Conservation (phyloP, 2,329 filamentous ascomycete species). For the Hypoxylon sp. region DNA sequence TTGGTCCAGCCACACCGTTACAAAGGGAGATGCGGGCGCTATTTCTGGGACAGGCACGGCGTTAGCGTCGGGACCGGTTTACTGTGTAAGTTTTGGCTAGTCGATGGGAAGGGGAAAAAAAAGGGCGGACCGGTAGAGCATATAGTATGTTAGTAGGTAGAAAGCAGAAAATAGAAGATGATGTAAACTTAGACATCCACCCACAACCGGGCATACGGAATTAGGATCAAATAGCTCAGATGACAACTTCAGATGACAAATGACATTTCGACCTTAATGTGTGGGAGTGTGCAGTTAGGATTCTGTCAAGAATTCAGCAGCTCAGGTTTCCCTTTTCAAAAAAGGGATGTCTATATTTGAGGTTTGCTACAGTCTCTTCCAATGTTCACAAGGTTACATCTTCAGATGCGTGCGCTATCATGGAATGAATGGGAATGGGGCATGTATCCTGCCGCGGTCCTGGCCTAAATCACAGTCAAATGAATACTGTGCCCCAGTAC, state of each 20-base stretch:
- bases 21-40: constrained; percentile 13
- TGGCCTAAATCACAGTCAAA: constrained; percentile 16
- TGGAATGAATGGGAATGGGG: neutral
- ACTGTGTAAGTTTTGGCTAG: constrained; percentile 20
- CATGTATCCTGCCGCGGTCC: neutral
- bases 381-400: neutral
- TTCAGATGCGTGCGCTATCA: neutral
- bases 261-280: constrained; percentile 27
- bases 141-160: constrained; percentile 3
- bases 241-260: constrained; percentile 34
- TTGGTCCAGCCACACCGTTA: neutral
- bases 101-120: constrained; percentile 9
- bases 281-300: constrained; percentile 14
- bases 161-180: constrained; percentile 10
- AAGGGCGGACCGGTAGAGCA: constrained; percentile 15
- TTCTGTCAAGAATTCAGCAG: constrained; percentile 33
- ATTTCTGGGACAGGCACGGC: constrained; percentile 21
- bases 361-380: neutral
- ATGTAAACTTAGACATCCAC: constrained; percentile 29
- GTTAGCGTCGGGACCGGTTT: constrained; percentile 33
- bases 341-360: neutral
- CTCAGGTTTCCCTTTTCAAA: neutral
- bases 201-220: constrained; percentile 1
- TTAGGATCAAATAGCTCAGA: constrained; percentile 19
- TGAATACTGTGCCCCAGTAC: constrained; percentile 12